Conservation (phyloP, 2,329 filamentous ascomycete genomes). For the Cordyceps cicadae region DNA sequence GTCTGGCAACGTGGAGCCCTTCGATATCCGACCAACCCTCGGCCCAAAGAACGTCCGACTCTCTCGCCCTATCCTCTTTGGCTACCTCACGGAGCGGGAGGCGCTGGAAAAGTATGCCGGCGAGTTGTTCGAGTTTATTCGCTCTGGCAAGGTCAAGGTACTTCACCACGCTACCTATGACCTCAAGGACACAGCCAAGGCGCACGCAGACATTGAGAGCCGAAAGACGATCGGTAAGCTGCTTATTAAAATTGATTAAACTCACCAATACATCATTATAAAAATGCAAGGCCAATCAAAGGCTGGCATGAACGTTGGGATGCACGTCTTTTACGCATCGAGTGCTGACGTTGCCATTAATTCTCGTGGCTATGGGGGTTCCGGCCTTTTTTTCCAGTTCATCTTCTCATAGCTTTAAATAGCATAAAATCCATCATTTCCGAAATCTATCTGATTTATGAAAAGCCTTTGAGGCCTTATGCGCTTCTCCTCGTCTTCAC, state of each 20-base stretch:
- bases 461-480: slow-evolving; percentile 15
- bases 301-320: not conserved
- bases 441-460: slow-evolving; percentile 11
- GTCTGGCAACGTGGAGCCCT: slow-evolving; percentile 66
- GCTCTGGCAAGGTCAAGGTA: slow-evolving; percentile 60
- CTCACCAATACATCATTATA: not conserved
- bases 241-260: slow-evolving; percentile 55
- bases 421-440: not conserved
- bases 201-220: slow-evolving; percentile 71
- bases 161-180: slow-evolving; percentile 71
- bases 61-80: slow-evolving; percentile 63
- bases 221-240: slow-evolving; percentile 80
- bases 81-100: slow-evolving; percentile 60
- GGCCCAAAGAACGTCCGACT: slow-evolving; percentile 69
- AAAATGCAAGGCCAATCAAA: not conserved
- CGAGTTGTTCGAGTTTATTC: slow-evolving; percentile 66
- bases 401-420: not conserved
- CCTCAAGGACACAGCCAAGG: slow-evolving; percentile 61
- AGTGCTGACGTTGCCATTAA: not conserved
- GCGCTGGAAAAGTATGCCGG: slow-evolving; percentile 62
- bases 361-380: not conserved
- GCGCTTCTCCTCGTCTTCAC: not conserved
- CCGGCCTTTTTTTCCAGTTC: not conserved
- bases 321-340: not conserved
- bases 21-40: slow-evolving; percentile 45